Percentiles rank a stretch among this genome's conserved stretches.
phyloP scores from a whole-genome alignment of 106 monocot genomes.

The Phalaenopsis equestris region DNA sequence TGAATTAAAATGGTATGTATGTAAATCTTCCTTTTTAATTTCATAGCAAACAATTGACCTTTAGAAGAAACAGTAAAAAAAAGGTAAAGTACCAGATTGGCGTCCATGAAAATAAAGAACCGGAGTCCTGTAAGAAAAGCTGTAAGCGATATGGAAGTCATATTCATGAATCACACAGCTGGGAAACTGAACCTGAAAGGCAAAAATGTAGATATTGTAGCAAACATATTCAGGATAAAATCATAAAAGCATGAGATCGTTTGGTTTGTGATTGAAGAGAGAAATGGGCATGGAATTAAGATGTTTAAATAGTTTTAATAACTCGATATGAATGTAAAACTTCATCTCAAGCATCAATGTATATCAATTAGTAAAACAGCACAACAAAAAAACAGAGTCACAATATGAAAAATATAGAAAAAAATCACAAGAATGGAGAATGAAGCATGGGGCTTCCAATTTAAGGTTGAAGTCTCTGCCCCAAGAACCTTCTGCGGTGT shows the following conservation, averaged over 20 bases:
- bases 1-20: no score
- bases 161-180: slow-evolving; percentile 34
- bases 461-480: background rate
- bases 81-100: slow-evolving; percentile 39
- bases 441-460: background rate
- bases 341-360: background rate
- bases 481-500: background rate
- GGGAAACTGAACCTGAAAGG: slow-evolving; percentile 32
- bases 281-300: background rate
- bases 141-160: slow-evolving; percentile 86
- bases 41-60: background rate
- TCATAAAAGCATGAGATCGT: background rate
- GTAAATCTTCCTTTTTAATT: background rate
- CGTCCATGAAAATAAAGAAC: slow-evolving; percentile 84
- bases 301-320: background rate
- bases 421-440: background rate
- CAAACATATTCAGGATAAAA: background rate
- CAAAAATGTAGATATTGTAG: background rate
- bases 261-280: background rate
- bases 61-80: slow-evolving; percentile 1
- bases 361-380: background rate
- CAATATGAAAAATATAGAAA: background rate
- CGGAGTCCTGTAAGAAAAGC: slow-evolving; percentile 73
- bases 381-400: background rate
- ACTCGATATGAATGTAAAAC: background rate